Percentiles rank a stretch among this genome's conserved stretches.
These are phyloP conservation scores for Chalciporus chontae DNA, from an alignment of 768 basidiomycete species.

Conservation along the genomic window DNA sequence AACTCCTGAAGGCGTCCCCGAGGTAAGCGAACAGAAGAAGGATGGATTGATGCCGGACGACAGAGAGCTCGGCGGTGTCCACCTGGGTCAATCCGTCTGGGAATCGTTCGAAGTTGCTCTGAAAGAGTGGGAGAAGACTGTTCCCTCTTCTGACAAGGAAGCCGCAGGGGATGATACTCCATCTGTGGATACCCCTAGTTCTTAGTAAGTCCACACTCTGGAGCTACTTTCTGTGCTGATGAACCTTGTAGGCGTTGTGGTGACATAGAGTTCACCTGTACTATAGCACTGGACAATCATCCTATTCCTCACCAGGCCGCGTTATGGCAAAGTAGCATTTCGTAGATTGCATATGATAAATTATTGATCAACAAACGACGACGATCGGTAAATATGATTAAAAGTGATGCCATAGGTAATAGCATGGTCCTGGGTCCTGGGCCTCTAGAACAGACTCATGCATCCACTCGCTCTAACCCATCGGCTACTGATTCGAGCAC, in stretches of 20 bases:
- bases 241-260: not conserved
- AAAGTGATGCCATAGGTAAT: conserved; percentile 17
- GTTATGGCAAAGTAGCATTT: conserved; percentile 5
- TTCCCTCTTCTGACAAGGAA: conserved; percentile 20
- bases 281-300: not conserved
- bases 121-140: conserved; percentile 58
- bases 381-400: conserved; percentile 26
- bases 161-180: conserved; percentile 20
- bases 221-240: not conserved
- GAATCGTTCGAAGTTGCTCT: conserved; percentile 67
- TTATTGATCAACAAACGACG: conserved; percentile 19
- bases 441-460: too few species aligned
- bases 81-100: conserved; percentile 68
- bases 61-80: conserved; percentile 68
- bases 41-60: conserved; percentile 51
- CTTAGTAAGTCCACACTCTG: conserved; percentile 8
- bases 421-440: not conserved
- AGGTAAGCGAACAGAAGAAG: conserved; percentile 21
- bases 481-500: conserved; percentile 38
- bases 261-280: not conserved
- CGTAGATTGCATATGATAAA: conserved; percentile 15
- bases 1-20: conserved; percentile 17
- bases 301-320: not conserved
- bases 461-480: conserved; percentile 25
- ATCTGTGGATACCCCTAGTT: conserved; percentile 21